phyloP scores from a whole-genome alignment of 768 basidiomycete genomes.

The Amylocystis lapponica region DNA sequence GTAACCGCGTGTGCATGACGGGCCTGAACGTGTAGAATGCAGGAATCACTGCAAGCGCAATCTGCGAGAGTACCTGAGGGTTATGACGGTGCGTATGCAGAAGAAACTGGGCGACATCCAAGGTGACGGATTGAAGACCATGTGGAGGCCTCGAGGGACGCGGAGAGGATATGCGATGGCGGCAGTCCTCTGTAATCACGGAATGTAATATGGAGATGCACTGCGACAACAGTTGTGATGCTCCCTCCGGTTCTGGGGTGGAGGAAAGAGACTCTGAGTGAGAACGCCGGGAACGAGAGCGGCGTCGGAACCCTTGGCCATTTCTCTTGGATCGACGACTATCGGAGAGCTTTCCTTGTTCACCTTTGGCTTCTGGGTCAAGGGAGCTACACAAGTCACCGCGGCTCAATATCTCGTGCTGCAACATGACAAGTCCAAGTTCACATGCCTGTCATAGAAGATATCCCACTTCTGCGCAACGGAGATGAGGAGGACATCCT shows the following conservation, averaged over 20 bases:
- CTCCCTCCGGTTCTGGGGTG: neutral
- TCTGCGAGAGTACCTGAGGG: constrained; percentile 46
- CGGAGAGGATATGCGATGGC: constrained; percentile 52
- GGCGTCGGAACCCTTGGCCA: constrained; percentile 1
- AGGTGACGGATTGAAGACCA: constrained; percentile 61
- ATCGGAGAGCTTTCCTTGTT: no score
- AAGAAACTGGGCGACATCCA: constrained; percentile 71
- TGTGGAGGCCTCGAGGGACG: constrained; percentile 67
- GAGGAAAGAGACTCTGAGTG: constrained; percentile 46
- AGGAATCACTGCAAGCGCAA: constrained; percentile 68
- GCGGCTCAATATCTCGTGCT: constrained; percentile 7
- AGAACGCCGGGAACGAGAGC: constrained; percentile 9
- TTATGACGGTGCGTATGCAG: constrained; percentile 48
- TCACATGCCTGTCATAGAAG: constrained; percentile 46
- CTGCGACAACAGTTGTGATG: constrained; percentile 50
- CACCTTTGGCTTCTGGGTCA: no score
- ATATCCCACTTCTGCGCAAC: constrained; percentile 55
- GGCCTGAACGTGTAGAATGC: constrained; percentile 63
- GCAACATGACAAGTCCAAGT: neutral
- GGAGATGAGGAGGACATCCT: constrained; percentile 53
- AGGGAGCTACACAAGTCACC: no score
- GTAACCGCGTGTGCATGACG: constrained; percentile 57
- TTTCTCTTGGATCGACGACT: no score
- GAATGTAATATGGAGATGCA: constrained; percentile 60
- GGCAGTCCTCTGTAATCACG: constrained; percentile 66